Evolutionary conservation across 306 rosid genomes (phyloP), one percentile per base, ranked within the genome.

Genomic region (Heteromeles arbutifolia): DNA sequence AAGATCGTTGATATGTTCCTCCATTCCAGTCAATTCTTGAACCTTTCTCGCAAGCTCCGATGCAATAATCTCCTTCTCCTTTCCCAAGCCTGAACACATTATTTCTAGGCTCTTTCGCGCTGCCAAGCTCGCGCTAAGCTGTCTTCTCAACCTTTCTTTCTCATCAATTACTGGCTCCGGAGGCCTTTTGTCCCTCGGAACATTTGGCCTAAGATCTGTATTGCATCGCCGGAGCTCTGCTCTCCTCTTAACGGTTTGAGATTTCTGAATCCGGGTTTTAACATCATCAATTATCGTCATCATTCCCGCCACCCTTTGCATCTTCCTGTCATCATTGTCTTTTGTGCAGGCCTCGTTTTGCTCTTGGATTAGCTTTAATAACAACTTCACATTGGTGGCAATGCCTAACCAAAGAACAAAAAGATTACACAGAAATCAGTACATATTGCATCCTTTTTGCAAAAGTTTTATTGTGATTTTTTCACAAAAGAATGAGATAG

Each of bases 51-150:
- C 81, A 67, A 92, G 93, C 79, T 95, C 99, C 18, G 87, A 53
- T 19, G 97, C 97, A 78, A 95, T 95, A n/a, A 95, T 95, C 72
- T 92, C 92, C 69, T 90, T 92, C 85, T 95, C 99, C 76, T 90
- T 95, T 67, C 99, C 99, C 85, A 95, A 81, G 80, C 99, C 90
- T 0, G 93, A 82, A 71, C 99, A 95, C 93, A 95, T 77, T 41
- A 89, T 87, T 76, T 95, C 96, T 21, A 95, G 93, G 88, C 96
- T 95, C 78, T 88, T 91, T 15, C 92, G 75, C 0, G 96, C 92
- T 7, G 88, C 83, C 76, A 89, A 70, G 83, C 97, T 90, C 3
- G 96, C 86, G 6, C 79, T 85, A 14, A 95, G 96, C 85, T 92
- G 91, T 70, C 81, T 88, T 82, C 87, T 81, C 12, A 92, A 79